Evolutionary conservation across 2,329 filamentous ascomycete genomes (phyloP).

Genomic region (Exophiala sideris): DNA sequence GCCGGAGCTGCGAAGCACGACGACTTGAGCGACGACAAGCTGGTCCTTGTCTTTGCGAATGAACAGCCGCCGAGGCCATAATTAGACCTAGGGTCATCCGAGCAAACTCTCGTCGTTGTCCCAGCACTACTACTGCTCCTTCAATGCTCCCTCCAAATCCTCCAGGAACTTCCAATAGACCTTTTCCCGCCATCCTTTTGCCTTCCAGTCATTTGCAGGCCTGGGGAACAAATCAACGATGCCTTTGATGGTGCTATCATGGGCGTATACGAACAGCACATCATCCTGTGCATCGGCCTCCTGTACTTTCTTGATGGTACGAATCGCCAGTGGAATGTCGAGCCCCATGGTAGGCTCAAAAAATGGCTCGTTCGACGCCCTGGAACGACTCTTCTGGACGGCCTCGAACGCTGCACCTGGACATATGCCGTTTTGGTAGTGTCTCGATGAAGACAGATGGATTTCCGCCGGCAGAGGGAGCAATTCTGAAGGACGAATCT

Average conservation of each 20-base stretch:
- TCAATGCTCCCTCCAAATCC: slow-evolving; percentile 12
- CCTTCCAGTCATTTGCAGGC: slow-evolving; percentile 16
- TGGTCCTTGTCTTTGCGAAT: too few relatives aligned
- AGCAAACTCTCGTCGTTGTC: too few relatives aligned
- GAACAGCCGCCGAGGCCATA: too few relatives aligned
- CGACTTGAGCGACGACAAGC: slow-evolving; percentile 2
- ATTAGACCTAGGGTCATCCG: too few relatives aligned
- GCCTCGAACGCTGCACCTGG: neutral
- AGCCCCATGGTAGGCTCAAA: slow-evolving; percentile 26
- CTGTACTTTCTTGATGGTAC: slow-evolving; percentile 14
- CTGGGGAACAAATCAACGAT: slow-evolving; percentile 28
- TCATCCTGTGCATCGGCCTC: slow-evolving; percentile 27
- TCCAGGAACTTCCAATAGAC: slow-evolving; percentile 16
- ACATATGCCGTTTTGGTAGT: neutral
- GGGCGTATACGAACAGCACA: slow-evolving; percentile 30
- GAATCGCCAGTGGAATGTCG: slow-evolving; percentile 4
- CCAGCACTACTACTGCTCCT: neutral
- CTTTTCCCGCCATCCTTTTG: slow-evolving; percentile 12
- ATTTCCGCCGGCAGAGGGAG: slow-evolving; percentile 28
- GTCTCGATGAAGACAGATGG: neutral
- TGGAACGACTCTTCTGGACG: neutral
- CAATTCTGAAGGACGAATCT: slow-evolving; percentile 30
- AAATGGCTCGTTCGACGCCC: slow-evolving; percentile 21
- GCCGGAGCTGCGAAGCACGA: slow-evolving; percentile 16
- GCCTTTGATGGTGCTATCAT: slow-evolving; percentile 29